These are phyloP conservation scores for Neocallimastix lanati DNA, from an alignment of 192 early-diverging fungal species.

Conservation along the genomic window DNA sequence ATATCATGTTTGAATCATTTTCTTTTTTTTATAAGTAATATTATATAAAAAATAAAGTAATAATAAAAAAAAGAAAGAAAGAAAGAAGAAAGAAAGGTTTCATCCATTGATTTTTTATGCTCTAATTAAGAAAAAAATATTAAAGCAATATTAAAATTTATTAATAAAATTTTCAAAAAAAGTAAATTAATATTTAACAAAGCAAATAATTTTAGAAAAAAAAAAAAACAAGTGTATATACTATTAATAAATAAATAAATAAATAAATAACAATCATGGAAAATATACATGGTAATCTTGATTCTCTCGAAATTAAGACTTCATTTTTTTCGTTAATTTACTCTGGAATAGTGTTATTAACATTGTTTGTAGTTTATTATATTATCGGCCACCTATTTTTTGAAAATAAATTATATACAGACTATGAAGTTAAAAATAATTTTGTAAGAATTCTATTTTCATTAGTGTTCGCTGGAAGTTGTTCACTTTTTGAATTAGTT, in stretches of 20 bases:
- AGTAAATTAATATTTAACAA: too few relatives aligned
- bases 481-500: slow-evolving; percentile 63
- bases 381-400: background rate
- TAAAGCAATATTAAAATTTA: too few relatives aligned
- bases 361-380: background rate
- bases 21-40: too few relatives aligned
- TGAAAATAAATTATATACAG: background rate
- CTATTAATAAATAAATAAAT: background rate
- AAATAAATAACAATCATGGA: background rate
- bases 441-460: slow-evolving; percentile 56
- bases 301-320: background rate
- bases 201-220: too few relatives aligned
- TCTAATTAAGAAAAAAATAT: too few relatives aligned
- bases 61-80: too few relatives aligned
- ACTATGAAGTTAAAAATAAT: slow-evolving; percentile 10
- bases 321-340: background rate
- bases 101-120: too few relatives aligned
- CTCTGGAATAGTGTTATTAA: background rate
- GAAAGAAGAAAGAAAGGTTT: too few relatives aligned
- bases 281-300: background rate
- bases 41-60: too few relatives aligned
- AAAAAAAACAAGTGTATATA: too few relatives aligned
- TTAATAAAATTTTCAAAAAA: too few relatives aligned
- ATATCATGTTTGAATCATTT: too few relatives aligned
- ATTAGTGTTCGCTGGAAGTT: slow-evolving; percentile 53